Evolutionary conservation across 163 green algal genomes (phyloP).

Genomic region (Chloromonas sp.): DNA sequence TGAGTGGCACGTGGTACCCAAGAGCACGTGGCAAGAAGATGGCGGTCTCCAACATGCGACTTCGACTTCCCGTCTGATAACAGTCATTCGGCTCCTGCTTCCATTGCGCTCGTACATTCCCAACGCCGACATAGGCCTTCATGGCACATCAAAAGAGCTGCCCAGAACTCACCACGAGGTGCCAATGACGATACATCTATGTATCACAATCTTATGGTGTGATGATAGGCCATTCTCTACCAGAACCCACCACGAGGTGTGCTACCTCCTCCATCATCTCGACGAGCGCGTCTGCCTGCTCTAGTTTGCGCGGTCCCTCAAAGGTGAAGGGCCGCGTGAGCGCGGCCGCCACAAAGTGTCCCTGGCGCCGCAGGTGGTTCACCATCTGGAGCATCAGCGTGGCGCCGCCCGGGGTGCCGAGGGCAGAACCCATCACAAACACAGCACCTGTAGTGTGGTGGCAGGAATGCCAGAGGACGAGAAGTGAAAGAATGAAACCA

Average conservation of each 20-base stretch:
- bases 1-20: too few relatives aligned
- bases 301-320: constrained; percentile 57
- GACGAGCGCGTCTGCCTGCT: constrained; percentile 55
- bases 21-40: too few relatives aligned
- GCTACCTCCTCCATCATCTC: constrained; percentile 51
- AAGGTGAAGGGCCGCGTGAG: constrained; percentile 72
- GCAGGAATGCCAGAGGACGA: constrained; percentile 35
- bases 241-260: constrained; percentile 52
- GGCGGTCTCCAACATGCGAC: too few relatives aligned
- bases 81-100: too few relatives aligned
- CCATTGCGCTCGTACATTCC: too few relatives aligned
- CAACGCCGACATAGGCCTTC: too few relatives aligned
- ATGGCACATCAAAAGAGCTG: too few relatives aligned
- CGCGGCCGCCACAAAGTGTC: constrained; percentile 69
- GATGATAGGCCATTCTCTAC: not conserved
- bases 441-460: constrained; percentile 34
- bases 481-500: constrained; percentile 29
- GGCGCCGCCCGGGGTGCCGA: constrained; percentile 42
- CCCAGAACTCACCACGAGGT: too few relatives aligned
- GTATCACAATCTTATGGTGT: too few relatives aligned
- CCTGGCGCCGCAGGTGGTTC: constrained; percentile 48
- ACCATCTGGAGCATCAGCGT: constrained; percentile 62
- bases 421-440: constrained; percentile 57
- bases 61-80: too few relatives aligned
- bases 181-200: too few relatives aligned